Evolutionary conservation across 305 asterid species (phyloP), one percentile per base, ranked within the genome.

Genomic region (Solanum hybrid): DNA sequence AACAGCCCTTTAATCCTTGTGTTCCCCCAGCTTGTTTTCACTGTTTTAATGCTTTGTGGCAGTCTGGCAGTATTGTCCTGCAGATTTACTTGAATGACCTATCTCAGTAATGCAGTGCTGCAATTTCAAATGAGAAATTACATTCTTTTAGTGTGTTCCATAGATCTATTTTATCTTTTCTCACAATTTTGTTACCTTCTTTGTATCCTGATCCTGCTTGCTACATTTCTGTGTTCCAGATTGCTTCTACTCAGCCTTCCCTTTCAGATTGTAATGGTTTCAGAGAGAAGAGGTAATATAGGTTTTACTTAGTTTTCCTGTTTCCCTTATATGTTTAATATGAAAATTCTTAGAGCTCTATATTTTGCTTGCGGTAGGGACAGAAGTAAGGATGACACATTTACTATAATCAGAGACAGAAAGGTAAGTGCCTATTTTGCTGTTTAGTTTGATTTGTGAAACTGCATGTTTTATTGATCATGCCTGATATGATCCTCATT

Each of bases 401-500:
- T 93, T 57, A 89, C 92, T 75, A 86, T 91, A 51, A 64, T 96
- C 89, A 94, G 96, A 92, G 98, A 96, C 86, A 94, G 99, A 92
- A 97, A 96, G 97, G 99, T 95, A 91, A 91, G 87, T 29, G 64
- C 34, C 80, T 87, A 87, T 69, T 61, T 87, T 69, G 24, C 40
- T 36, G 36, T 16, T 64, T 37, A n/a, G 39, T 71, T 69, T 36
- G 78, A 36, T 67, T 36, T 67, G 35, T 87, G 36, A 87, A 67
- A 35, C 82, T 46, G n/a, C 82, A 26, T 3, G 24, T 14, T 71
- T 64, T 69, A 69, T 81, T 22, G 39, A 18, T 81, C 26, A 61
- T 11, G 12, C 37, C 33, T 67, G 87, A 29, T 18, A 84, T 51
- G 40, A 83, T 18, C 86, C 28, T 89, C 87, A 34, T 16, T 29